Conservation (phyloP, 257 asterid genomes). For the Nicotiana attenuata region DNA sequence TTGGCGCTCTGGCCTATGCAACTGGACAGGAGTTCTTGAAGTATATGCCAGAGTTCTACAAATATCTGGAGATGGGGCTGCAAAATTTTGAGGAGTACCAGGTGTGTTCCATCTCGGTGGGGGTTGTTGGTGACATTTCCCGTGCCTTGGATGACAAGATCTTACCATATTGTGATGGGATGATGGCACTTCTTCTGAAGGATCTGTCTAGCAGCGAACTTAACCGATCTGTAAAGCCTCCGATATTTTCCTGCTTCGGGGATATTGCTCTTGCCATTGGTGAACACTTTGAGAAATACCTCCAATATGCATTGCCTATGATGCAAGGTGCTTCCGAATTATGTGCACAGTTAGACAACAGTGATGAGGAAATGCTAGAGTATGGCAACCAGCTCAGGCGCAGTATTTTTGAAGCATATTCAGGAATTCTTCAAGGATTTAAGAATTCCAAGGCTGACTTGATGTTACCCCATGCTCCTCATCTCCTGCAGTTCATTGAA, state of each 20-base stretch:
- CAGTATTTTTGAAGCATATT: constrained; percentile 79
- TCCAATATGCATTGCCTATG: constrained; percentile 58
- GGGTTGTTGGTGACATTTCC: constrained; percentile 81
- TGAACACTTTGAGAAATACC: constrained; percentile 62
- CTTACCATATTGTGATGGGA: constrained; percentile 70
- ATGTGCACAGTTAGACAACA: constrained; percentile 53
- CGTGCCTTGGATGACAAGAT: constrained; percentile 77
- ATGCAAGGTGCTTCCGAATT: constrained; percentile 71
- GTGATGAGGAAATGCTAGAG: constrained; percentile 73
- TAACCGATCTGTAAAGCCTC: constrained; percentile 80
- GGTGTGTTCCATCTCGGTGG: constrained; percentile 79
- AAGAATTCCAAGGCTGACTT: constrained; percentile 63
- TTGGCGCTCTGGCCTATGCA: constrained; percentile 83
- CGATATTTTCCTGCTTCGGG: constrained; percentile 79
- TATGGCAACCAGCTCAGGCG: constrained; percentile 70
- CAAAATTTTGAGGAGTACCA: constrained; percentile 85
- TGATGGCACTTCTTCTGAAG: constrained; percentile 69
- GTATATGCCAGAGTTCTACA: constrained; percentile 73
- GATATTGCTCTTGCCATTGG: constrained; percentile 85
- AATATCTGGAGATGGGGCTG: constrained; percentile 75
- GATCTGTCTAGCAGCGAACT: constrained; percentile 65
- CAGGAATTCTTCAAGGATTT: constrained; percentile 83
- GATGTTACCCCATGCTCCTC: constrained; percentile 73
- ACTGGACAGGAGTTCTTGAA: constrained; percentile 58
- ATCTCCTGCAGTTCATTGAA: constrained; percentile 63